phyloP scores from a whole-genome alignment of 345 rosid genomes.

The Citrus medica region DNA sequence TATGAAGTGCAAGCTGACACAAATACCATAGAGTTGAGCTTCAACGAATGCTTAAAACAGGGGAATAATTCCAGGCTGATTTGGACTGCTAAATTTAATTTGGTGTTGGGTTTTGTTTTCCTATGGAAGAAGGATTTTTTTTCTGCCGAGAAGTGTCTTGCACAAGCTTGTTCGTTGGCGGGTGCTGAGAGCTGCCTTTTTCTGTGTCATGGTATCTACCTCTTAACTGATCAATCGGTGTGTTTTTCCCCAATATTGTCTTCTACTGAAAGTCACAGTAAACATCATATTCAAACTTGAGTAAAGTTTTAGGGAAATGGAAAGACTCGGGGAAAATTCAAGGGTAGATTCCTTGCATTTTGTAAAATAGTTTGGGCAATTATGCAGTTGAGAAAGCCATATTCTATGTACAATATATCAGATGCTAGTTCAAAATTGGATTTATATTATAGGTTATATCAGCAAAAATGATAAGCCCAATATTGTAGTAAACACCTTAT shows the following conservation, averaged over 20 bases:
- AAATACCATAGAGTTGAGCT: conserved; percentile 42
- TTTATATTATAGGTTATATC: not conserved
- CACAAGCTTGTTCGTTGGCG: conserved; percentile 56
- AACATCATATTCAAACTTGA: not conserved
- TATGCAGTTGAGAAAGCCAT: not conserved
- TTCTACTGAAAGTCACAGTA: not conserved
- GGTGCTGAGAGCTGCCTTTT: conserved; percentile 61
- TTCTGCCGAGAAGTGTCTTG: conserved; percentile 61
- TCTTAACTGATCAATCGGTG: not conserved
- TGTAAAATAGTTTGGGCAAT: not conserved
- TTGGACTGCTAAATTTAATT: conserved; percentile 60
- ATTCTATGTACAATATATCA: not conserved
- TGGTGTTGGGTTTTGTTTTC: conserved; percentile 55
- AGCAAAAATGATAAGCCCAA: not conserved
- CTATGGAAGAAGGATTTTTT: conserved; percentile 43
- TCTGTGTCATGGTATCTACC: conserved; percentile 67
- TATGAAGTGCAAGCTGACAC: conserved; percentile 47
- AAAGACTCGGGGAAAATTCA: not conserved
- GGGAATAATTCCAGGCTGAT: conserved; percentile 42
- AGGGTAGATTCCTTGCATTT: not conserved
- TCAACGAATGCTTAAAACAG: conserved; percentile 45
- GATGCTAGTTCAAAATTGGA: not conserved
- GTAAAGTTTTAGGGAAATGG: not conserved
- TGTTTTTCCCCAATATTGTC: not conserved
- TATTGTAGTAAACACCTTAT: not conserved